Base-by-base conservation (phyloP, 2,329 filamentous ascomycete genomes). In the Hypomyces perniciosus region DNA sequence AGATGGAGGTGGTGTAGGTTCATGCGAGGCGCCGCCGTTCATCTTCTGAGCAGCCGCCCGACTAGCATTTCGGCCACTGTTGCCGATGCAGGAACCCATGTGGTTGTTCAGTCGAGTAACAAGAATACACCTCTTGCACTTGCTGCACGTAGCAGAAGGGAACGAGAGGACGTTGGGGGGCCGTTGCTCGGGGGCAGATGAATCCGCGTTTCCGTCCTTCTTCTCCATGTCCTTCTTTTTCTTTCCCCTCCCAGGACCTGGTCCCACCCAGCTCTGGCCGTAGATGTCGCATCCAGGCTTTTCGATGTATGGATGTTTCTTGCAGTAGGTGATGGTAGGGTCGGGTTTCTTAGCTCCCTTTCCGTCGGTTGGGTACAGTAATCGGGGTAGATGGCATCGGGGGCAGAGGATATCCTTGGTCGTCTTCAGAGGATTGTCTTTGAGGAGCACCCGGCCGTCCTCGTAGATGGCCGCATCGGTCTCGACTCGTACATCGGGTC, bases 241-340 rank as follows among this genome's bases (percentile, higher is more conserved):
- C 72, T 87, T 88, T 54, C 86, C 86, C 54, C 85, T 79, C 10
- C 83, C 83, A 26, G 83, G 83, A 0, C 80, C 80, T 26, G 85
- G 84, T 13, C 83, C 83, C 10, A 88, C 84, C 78, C 88, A 91
- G 29, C 85, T 88, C 68, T 90, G 88, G 46, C 86, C 87, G 67
- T 90, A 90, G 57, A 91, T 88, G 67, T 92, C 87, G 69, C 84
- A 86, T 54, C 86, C 86, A 2, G 82, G 76, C 64, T 87, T 84
- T 58, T 88, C 81, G 54, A 89, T 86, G 73, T 86, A 91, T 0
- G 87, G 86, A 54, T 86, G 83, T 57, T 84, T 83, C 68, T 88
- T 88, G 77, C 88, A 92, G 74, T 90, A 91, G 58, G 85, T 81
- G 58, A 84, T 73, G 56, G 77, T 74, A 0, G 86, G 86, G 52